Evolutionary conservation across 2,329 filamentous ascomycete genomes (phyloP), one percentile per base, ranked within the genome.

Genomic region (Colletotrichum tropicale): DNA sequence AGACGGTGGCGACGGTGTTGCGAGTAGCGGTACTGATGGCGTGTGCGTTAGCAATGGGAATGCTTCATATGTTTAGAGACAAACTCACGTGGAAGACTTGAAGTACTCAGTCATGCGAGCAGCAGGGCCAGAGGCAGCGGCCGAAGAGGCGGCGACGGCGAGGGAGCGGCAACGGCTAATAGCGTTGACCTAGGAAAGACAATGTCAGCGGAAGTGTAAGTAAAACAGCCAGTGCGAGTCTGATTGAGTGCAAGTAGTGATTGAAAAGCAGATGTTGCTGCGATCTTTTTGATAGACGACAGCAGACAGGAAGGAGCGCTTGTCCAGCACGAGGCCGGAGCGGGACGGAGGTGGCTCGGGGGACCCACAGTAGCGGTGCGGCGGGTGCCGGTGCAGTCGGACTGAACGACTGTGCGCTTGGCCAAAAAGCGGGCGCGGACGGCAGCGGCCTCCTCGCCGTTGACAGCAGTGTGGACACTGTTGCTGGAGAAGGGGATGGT

Each of bases 61-160:
- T 4, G 12, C 55, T 24, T 24, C 24, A 24, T 3, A 24, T 24
- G 4, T 24, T 24, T 24, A 24, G 24, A 24, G 24, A 24, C 3
- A 4, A 24, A 24, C 24, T 24, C 12, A 61, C 58, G 78, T 83
- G 30, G 88, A 89, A 1, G 88, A 88, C 84, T 92, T 93, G 88
- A 94, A 94, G 87, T 92, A 94, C 80, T 92, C 90, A 34, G 82
- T 83, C 78, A 93, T 83, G 79, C 88, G 91, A 78, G 84, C 82
- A 6, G 87, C 86, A 1, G 85, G 79, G 36, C 89, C 90, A 1
- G 87, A 89, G 2, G 86, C 81, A 0, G 91, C 90, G 5, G 89
- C 89, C 1, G 83, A 80, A 1, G 89, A 87, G 13, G 92, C 92
- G 6, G 84, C 82, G 5, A 83, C 84, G 2, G 93, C 91, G 7